Evolutionary conservation across 768 basidiomycete species (phyloP), one percentile per base, ranked within the genome.

Genomic region (Pulveroboletus ravenelii): DNA sequence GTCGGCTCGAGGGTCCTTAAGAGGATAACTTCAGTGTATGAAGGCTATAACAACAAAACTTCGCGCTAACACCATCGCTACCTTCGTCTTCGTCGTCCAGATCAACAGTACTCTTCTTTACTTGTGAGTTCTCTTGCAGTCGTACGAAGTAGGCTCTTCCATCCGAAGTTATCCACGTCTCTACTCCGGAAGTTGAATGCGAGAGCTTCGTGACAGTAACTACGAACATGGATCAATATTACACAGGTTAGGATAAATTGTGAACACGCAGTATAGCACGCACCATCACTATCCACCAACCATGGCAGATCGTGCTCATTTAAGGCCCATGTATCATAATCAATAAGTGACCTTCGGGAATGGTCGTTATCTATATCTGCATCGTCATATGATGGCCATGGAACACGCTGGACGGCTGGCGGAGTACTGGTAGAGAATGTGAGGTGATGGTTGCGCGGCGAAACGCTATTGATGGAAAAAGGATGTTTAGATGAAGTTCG

Each of bases 161-260:
- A 54, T 93, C 90, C 6, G 87, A 89, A 2, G 89, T 89, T 41
- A 89, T 78, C 90, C 90, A 93, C 0, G 81, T 81, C 67, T 92
- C 90, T 12, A 82, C 78, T 20, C 80, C 80, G 20, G 80, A 78
- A 4, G 70, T 61, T 36, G 81, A 80, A 59, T 81, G 71, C 23
- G 76, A 61, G n/a, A 93, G 83, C 47, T 81, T 74, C 10, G 67
- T 65, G n/a, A 91, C 76, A n/a, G 75, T 73, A 9, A 89, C 89
- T 90, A 55, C 14, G 37, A 25, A 44, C 12, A 42, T 15, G 35
- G 36, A 44, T 49, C 42, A 40, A 31, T 15, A 13, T 35, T 27
- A 15, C 12, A 48, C 43, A 3, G 27, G 36, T 20, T 30, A 41
- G 25, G 17, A 20, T 25, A 25, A 42, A 20, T 25, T 6, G n/a